Evolutionary conservation across 2,329 filamentous ascomycete genomes (phyloP).

Genomic region (Cladosporium colombiae): DNA sequence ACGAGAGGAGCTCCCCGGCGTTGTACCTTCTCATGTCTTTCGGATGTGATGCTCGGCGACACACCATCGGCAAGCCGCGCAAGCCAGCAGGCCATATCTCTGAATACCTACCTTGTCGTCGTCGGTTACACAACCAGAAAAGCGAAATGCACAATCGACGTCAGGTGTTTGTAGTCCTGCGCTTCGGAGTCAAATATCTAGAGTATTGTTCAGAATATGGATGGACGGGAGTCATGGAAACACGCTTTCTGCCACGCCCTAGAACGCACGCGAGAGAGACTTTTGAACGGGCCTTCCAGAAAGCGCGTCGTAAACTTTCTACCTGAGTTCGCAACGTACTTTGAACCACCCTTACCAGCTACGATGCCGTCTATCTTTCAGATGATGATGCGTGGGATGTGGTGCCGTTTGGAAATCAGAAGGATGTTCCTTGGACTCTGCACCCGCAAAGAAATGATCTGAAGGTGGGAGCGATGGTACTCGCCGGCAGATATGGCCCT

Average conservation of each 20-base stretch:
- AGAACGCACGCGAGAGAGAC: neutral
- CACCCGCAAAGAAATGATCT: neutral
- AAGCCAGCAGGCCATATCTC: no score
- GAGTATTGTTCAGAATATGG: neutral
- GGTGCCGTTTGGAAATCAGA: neutral
- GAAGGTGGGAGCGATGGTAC: neutral
- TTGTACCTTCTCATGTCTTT: no score
- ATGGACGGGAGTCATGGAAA: neutral
- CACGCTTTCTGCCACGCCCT: neutral
- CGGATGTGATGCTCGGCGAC: no score
- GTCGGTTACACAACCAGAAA: no score
- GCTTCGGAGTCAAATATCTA: neutral
- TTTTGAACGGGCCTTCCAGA: neutral
- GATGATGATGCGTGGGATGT: neutral
- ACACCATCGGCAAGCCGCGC: no score
- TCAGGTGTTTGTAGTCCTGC: no score
- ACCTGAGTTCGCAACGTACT: neutral
- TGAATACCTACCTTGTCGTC: no score
- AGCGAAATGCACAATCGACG: no score
- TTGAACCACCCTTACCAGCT: neutral
- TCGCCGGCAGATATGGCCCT: neutral
- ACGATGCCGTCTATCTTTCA: neutral
- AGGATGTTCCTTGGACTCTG: neutral
- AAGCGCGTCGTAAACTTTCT: neutral
- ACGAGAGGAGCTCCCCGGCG: no score